Conservation (phyloP, 192 early-diverging fungal species). For the Dimargaris cristalligena region DNA sequence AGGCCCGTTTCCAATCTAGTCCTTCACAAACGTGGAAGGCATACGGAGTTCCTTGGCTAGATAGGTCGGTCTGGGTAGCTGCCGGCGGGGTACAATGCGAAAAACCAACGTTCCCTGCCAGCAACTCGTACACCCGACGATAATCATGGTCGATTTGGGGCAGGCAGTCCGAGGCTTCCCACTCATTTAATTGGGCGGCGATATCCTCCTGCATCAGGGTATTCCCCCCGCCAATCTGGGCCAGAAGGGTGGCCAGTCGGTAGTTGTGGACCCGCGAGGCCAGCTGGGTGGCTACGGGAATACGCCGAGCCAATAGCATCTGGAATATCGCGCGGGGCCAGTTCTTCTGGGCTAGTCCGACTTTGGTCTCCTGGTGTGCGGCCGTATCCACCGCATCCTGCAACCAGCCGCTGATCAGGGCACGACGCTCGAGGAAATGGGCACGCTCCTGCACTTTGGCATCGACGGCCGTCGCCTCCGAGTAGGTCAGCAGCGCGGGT, state of each 20-base stretch:
- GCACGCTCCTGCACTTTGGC: conserved; percentile 15
- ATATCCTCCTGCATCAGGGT: conserved; percentile 21
- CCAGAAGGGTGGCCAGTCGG: conserved; percentile 56
- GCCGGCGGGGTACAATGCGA: conserved; percentile 11
- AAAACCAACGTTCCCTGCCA: conserved; percentile 29
- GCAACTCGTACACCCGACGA: conserved; percentile 37
- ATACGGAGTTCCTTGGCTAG: neutral
- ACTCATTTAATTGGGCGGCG: conserved; percentile 24
- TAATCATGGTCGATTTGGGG: conserved; percentile 16
- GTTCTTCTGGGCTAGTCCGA: conserved; percentile 15
- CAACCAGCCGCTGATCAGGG: conserved; percentile 45
- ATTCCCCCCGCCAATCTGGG: conserved; percentile 52
- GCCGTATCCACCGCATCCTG: conserved; percentile 29
- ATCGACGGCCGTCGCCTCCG: conserved; percentile 5
- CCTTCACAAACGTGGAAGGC: conserved; percentile 20
- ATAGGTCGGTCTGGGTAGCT: neutral
- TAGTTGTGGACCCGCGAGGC: conserved; percentile 48
- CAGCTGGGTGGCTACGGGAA: conserved; percentile 41
- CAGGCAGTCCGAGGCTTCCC: conserved; percentile 11
- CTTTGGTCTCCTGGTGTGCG: conserved; percentile 24
- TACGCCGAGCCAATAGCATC: conserved; percentile 36
- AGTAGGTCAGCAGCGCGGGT: neutral
- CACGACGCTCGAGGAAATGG: conserved; percentile 28
- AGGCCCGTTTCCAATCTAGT: conserved; percentile 46
- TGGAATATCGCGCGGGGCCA: conserved; percentile 29